These are phyloP conservation scores for Globisporangium acanthophoron DNA, from an alignment of 352 stramenopile species.

Conservation along the genomic window DNA sequence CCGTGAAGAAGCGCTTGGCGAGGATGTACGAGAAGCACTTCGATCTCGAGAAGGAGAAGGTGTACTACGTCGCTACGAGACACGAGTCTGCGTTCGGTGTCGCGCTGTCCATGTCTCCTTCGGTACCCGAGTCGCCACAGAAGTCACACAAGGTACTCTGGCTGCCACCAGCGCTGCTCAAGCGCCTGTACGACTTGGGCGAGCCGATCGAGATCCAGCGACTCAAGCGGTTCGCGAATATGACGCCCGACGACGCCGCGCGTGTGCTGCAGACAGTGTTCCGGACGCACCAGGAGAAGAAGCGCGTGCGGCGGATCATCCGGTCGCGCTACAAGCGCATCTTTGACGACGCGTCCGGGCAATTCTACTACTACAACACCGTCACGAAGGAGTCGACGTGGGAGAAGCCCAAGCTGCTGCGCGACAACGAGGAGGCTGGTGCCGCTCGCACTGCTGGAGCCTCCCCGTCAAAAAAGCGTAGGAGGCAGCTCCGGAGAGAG, in stretches of 20 bases:
- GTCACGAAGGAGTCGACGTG: slow-evolving; percentile 64
- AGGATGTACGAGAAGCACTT: slow-evolving; percentile 66
- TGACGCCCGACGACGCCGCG: slow-evolving; percentile 48
- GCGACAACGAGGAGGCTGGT: slow-evolving; percentile 1
- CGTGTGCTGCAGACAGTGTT: slow-evolving; percentile 49
- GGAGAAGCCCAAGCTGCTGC: slow-evolving; percentile 51
- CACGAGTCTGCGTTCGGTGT: slow-evolving; percentile 9
- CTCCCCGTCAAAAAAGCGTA: slow-evolving; percentile 1
- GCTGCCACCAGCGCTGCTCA: slow-evolving; percentile 28
- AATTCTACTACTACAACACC: slow-evolving; percentile 72
- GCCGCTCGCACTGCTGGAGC: neutral
- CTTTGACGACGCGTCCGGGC: slow-evolving; percentile 37
- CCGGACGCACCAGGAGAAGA: slow-evolving; percentile 29
- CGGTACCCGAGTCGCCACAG: neutral
- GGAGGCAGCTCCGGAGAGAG: slow-evolving; percentile 12
- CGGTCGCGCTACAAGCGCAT: slow-evolving; percentile 53
- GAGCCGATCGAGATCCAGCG: slow-evolving; percentile 62
- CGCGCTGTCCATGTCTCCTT: neutral
- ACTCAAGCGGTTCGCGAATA: slow-evolving; percentile 34
- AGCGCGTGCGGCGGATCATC: slow-evolving; percentile 34
- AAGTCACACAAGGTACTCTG: slow-evolving; percentile 19
- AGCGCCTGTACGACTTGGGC: slow-evolving; percentile 51
- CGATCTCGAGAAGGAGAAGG: slow-evolving; percentile 41
- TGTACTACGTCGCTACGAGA: slow-evolving; percentile 41
- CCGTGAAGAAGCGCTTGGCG: slow-evolving; percentile 22